Evolutionary conservation across 2,329 filamentous ascomycete species (phyloP).

Genomic region (Neopestalotiopsis sp.): DNA sequence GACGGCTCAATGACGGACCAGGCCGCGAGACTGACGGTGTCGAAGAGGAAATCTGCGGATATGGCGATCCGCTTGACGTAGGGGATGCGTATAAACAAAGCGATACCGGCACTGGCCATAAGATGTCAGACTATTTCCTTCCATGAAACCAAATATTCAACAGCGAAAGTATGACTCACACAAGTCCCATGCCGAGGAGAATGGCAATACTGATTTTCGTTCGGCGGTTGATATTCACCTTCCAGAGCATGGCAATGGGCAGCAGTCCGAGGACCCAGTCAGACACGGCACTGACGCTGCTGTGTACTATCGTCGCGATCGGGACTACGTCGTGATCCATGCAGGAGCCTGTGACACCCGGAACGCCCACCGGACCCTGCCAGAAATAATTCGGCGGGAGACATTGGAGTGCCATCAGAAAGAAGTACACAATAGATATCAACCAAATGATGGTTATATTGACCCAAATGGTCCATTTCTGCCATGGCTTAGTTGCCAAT

Average conservation of each 20-base stretch:
- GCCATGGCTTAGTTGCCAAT: constrained; percentile 38
- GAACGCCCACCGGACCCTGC: constrained; percentile 36
- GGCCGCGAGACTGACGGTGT: constrained; percentile 36
- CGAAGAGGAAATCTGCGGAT: constrained; percentile 34
- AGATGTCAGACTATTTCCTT: neutral
- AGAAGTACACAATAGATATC: constrained; percentile 45
- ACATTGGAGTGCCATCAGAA: constrained; percentile 56
- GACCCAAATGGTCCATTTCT: constrained; percentile 39
- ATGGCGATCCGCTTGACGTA: constrained; percentile 35
- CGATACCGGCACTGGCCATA: constrained; percentile 40
- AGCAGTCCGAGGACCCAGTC: constrained; percentile 56
- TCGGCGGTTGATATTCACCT: constrained; percentile 50
- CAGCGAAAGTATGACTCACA: constrained; percentile 41
- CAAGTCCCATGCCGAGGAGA: constrained; percentile 54
- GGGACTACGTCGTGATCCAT: constrained; percentile 44
- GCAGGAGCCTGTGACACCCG: constrained; percentile 44
- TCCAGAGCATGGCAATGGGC: constrained; percentile 56
- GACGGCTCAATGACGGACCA: constrained; percentile 39
- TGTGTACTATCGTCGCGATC: constrained; percentile 49
- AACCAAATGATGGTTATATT: constrained; percentile 41
- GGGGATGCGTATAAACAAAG: constrained; percentile 43
- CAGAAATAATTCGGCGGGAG: constrained; percentile 54
- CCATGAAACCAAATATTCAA: neutral
- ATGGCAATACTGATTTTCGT: constrained; percentile 51
- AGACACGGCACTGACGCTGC: constrained; percentile 46